Percentiles rank a stretch among this genome's conserved stretches.
phyloP scores from a whole-genome alignment of 2,329 filamentous ascomycete species.

The Emmonsiellopsis sp. region DNA sequence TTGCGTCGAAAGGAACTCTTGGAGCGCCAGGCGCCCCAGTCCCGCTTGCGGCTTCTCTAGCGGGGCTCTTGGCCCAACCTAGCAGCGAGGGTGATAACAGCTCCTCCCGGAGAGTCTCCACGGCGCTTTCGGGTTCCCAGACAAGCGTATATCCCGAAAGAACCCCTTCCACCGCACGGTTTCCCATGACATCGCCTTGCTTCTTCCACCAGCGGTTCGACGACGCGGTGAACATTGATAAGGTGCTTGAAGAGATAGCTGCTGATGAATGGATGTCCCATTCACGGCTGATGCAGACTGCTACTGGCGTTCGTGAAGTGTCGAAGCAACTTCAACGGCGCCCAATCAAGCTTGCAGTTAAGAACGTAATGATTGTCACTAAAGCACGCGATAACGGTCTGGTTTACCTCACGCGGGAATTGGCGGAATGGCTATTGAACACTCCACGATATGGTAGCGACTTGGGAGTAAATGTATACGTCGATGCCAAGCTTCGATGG shows the following conservation, averaged over 20 bases:
- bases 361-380: conserved; percentile 96
- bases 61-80: conserved; percentile 6
- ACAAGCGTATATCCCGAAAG: conserved; percentile 34
- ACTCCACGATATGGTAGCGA: conserved; percentile 85
- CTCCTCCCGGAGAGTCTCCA: conserved; percentile 52
- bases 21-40: conserved; percentile 46
- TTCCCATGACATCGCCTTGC: conserved; percentile 81
- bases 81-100: neutral
- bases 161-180: conserved; percentile 36
- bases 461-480: conserved; percentile 91
- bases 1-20: conserved; percentile 47
- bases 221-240: conserved; percentile 88
- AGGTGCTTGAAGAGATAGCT: conserved; percentile 87
- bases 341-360: conserved; percentile 83
- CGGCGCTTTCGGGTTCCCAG: conserved; percentile 46
- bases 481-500: conserved; percentile 86
- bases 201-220: conserved; percentile 98
- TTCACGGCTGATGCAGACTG: conserved; percentile 87
- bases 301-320: conserved; percentile 88
- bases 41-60: conserved; percentile 53
- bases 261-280: conserved; percentile 85
- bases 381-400: conserved; percentile 94
- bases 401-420: conserved; percentile 77
- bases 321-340: conserved; percentile 88
- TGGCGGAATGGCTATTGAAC: conserved; percentile 77